Evolutionary conservation across 2,329 filamentous ascomycete species (phyloP).

Genomic region (Fonsecaea nubica): DNA sequence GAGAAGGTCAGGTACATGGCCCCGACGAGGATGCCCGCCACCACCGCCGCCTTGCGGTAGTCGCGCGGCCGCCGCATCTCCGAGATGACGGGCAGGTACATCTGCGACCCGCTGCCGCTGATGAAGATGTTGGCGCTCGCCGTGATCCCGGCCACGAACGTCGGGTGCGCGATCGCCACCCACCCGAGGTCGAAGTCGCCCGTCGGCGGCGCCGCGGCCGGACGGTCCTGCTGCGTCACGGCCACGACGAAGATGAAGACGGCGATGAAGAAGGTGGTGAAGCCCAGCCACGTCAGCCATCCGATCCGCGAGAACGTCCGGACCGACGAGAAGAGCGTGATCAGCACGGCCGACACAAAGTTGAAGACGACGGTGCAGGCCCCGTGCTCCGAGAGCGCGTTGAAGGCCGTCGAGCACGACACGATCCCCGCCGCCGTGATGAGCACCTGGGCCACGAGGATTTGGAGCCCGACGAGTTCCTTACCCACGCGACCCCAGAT

Average conservation of each 20-base stretch:
- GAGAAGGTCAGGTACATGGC: slow-evolving; percentile 48
- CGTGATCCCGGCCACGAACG: slow-evolving; percentile 43
- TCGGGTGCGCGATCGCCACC: slow-evolving; percentile 39
- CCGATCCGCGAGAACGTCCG: slow-evolving; percentile 13
- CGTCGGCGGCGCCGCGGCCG: slow-evolving; percentile 43
- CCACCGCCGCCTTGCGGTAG: slow-evolving; percentile 45
- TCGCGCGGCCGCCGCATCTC: slow-evolving; percentile 49
- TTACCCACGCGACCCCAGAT: slow-evolving; percentile 24
- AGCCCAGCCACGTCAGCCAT: slow-evolving; percentile 13
- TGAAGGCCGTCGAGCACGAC: slow-evolving; percentile 51
- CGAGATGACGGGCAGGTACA: slow-evolving; percentile 48
- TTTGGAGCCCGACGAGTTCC: slow-evolving; percentile 17
- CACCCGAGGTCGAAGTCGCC: slow-evolving; percentile 44
- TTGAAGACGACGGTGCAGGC: slow-evolving; percentile 43
- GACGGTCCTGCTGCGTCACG: slow-evolving; percentile 46
- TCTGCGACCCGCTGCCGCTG: slow-evolving; percentile 43
- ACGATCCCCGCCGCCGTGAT: slow-evolving; percentile 54
- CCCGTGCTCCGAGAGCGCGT: slow-evolving; percentile 51
- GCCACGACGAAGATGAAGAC: slow-evolving; percentile 26
- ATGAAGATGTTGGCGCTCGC: slow-evolving; percentile 44
- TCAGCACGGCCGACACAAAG: slow-evolving; percentile 38
- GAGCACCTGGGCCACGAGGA: slow-evolving; percentile 39
- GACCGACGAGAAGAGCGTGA: slow-evolving; percentile 30
- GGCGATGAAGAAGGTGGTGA: slow-evolving; percentile 21
- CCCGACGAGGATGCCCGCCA: slow-evolving; percentile 46